Evolutionary conservation across 805 yeast species (phyloP).

Genomic region (Alloascoidea hylecoeti): DNA sequence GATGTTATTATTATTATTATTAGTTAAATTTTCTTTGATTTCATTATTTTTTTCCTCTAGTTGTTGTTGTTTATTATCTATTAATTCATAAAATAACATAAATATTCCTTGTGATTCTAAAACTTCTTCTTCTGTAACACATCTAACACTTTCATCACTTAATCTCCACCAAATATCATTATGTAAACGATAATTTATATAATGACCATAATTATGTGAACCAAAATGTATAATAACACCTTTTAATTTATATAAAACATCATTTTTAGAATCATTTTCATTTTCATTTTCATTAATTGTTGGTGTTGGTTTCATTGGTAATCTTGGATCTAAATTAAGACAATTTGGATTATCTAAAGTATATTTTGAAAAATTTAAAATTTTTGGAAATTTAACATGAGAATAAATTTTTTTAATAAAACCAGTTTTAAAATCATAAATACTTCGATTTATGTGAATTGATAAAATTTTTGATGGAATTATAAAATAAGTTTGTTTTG

Average conservation of each 20-base stretch:
- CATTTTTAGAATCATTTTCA: no score
- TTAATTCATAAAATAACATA: conserved; percentile 74
- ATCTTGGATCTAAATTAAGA: conserved; percentile 68
- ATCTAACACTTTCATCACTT: conserved; percentile 77
- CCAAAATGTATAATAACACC: conserved; percentile 91
- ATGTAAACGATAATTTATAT: conserved; percentile 62
- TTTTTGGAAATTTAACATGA: conserved; percentile 60
- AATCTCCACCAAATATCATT: conserved; percentile 94
- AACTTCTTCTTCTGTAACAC: conserved; percentile 72
- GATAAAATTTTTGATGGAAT: conserved; percentile 76
- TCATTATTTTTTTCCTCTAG: background rate
- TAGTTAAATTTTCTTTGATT: no score
- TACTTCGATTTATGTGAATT: conserved; percentile 86
- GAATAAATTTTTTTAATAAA: conserved; percentile 76
- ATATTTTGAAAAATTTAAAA: conserved; percentile 52
- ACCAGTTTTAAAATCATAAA: conserved; percentile 78
- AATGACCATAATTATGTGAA: conserved; percentile 95
- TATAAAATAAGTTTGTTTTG: conserved; percentile 68
- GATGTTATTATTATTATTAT: no score
- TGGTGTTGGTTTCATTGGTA: conserved; percentile 42
- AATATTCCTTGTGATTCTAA: conserved; percentile 75
- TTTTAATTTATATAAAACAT: conserved; percentile 46
- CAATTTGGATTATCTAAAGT: conserved; percentile 50
- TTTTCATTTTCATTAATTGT: background rate
- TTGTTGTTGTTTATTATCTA: background rate